A percentile compares a stretch with the other conserved stretches of the same genome.
phyloP scores from a whole-genome alignment of 208 protist genomes.

The Kentomonas sorsogonicus region DNA sequence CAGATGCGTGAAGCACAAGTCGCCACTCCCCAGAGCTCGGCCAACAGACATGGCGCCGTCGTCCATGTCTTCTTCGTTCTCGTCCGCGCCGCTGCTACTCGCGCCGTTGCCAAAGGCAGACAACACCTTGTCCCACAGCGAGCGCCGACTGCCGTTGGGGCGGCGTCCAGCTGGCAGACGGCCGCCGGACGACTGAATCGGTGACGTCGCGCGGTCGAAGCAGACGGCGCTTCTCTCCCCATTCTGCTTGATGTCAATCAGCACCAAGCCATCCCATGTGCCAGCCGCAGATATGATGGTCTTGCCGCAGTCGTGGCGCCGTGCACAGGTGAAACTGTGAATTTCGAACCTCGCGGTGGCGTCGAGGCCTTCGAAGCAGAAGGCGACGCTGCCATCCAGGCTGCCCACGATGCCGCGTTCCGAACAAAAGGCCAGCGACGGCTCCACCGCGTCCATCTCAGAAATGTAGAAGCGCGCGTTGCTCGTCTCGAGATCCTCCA shows the following conservation, averaged over 20 bases:
- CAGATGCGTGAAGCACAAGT: constrained; percentile 50
- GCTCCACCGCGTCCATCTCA: constrained; percentile 58
- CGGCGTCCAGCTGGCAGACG: no score
- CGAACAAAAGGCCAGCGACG: constrained; percentile 76
- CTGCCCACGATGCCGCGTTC: constrained; percentile 67
- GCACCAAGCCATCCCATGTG: constrained; percentile 38
- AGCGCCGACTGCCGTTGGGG: no score
- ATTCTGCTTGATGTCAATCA: constrained; percentile 58
- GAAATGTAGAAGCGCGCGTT: constrained; percentile 59
- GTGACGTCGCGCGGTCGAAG: constrained; percentile 34
- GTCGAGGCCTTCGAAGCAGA: constrained; percentile 45
- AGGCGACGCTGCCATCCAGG: constrained; percentile 75
- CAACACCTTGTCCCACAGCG: no score
- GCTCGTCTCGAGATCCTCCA: constrained; percentile 49
- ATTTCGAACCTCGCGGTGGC: constrained; percentile 30
- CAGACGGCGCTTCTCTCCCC: constrained; percentile 48
- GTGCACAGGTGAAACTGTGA: constrained; percentile 60
- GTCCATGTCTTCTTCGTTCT: neutral
- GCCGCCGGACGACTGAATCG: no score
- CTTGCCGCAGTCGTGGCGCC: constrained; percentile 29
- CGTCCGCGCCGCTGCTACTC: no score
- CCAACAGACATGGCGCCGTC: constrained; percentile 2
- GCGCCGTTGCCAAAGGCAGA: neutral
- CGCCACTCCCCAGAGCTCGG: constrained; percentile 12
- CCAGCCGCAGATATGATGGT: constrained; percentile 53